A percentile compares a stretch with the other conserved stretches of the same genome.
These are phyloP conservation scores for Candida montana DNA, from an alignment of 805 yeast species.

Conservation along the genomic window DNA sequence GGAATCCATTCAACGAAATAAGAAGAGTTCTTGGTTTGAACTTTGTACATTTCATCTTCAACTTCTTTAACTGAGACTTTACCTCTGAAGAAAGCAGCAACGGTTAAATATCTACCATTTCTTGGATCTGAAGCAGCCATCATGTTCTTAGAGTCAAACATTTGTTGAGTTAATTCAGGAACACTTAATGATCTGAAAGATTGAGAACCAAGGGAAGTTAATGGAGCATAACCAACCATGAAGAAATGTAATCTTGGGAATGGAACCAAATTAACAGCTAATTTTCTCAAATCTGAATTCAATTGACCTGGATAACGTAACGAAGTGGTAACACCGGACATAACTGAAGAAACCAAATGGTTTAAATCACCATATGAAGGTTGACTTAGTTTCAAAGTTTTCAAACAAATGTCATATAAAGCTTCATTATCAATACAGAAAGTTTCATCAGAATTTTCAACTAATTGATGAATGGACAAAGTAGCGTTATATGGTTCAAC, in stretches of 20 bases:
- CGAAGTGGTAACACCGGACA: constrained; percentile 96
- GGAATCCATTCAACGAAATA: constrained; percentile 99
- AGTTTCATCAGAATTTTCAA: constrained; percentile 98
- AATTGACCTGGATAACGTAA: constrained; percentile 95
- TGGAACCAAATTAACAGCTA: constrained; percentile 97
- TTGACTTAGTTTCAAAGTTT: constrained; percentile 85
- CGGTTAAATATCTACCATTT: constrained; percentile 96
- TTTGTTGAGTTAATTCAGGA: constrained; percentile 91
- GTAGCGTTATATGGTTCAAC: constrained; percentile 99
- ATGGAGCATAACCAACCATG: constrained; percentile 96
- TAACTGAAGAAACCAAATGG: constrained; percentile 93
- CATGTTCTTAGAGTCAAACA: constrained; percentile 98
- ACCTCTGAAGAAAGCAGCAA: constrained; percentile 96
- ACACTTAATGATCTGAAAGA: constrained; percentile 94
- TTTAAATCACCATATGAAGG: constrained; percentile 85
- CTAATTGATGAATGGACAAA: constrained; percentile 90
- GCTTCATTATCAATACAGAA: constrained; percentile 99
- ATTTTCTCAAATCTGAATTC: constrained; percentile 95
- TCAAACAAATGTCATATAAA: constrained; percentile 95
- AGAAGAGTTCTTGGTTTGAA: constrained; percentile 90
- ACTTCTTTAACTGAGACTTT: constrained; percentile 98
- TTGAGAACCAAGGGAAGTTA: constrained; percentile 83
- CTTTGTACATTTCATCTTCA: constrained; percentile 89
- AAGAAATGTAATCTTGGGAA: constrained; percentile 99
- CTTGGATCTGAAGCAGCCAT: constrained; percentile 99